Percentiles rank a stretch among this genome's conserved stretches.
Conservation (phyloP, 108 stramenopile species). For the Conticribra weissflogii region DNA sequence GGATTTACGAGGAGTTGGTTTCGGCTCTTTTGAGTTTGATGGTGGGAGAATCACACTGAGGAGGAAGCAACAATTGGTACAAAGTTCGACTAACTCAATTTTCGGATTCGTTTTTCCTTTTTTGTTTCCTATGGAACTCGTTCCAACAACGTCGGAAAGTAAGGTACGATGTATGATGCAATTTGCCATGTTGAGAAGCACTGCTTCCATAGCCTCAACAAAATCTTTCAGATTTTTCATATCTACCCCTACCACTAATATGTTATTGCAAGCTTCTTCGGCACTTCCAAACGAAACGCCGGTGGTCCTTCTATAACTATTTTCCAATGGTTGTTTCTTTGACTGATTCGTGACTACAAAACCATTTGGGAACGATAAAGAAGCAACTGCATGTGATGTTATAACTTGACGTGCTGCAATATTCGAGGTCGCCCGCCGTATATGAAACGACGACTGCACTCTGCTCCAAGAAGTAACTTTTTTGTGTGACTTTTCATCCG, state of each 20-base stretch:
- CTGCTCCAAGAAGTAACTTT: conserved; percentile 35
- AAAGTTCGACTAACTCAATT: conserved; percentile 23
- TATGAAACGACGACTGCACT: conserved; percentile 21
- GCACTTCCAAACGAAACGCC: not conserved
- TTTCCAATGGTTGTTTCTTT: not conserved
- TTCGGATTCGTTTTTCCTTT: conserved; percentile 13
- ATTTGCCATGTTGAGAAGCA: not conserved
- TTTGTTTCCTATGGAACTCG: conserved; percentile 2
- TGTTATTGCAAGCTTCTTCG: too few species aligned
- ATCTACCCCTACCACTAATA: not conserved
- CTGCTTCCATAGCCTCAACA: not conserved
- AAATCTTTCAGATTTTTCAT: not conserved
- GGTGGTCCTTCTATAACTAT: not conserved
- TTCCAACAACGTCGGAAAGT: conserved; percentile 5
- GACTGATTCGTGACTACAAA: not conserved
- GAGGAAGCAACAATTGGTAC: conserved; percentile 22
- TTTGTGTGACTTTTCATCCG: conserved; percentile 3
- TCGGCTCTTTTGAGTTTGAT: not conserved
- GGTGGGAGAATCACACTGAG: not conserved
- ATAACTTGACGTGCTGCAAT: not conserved
- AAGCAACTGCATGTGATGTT: conserved; percentile 9
- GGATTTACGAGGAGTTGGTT: too few species aligned
- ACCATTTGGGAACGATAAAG: conserved; percentile 28
- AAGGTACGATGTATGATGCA: not conserved
- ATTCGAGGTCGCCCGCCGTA: not conserved